These are phyloP conservation scores for Ophiostoma sp. DNA, from an alignment of 2,329 filamentous ascomycete genomes.

Conservation along the genomic window DNA sequence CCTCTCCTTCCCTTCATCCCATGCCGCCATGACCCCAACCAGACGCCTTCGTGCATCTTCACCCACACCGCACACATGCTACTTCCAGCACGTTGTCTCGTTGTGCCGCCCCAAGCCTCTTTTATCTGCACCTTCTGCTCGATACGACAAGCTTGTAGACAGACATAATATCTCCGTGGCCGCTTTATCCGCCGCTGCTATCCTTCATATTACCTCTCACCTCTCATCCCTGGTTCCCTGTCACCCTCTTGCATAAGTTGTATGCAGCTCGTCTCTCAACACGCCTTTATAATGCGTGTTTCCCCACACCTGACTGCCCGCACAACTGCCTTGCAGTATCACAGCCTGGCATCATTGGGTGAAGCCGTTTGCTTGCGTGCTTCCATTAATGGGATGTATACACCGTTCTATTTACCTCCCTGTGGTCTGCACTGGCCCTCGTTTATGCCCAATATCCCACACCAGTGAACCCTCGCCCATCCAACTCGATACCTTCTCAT, in stretches of 20 bases:
- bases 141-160: neutral
- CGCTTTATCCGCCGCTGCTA: neutral
- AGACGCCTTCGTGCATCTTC: neutral
- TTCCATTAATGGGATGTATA: neutral
- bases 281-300: neutral
- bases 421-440: neutral
- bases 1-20: too few species aligned
- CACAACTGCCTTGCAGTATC: constrained; percentile 1
- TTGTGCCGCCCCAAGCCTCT: neutral
- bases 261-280: neutral
- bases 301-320: neutral
- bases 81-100: neutral
- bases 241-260: neutral
- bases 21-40: too few species aligned
- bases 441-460: neutral
- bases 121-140: neutral
- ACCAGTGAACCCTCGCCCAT: neutral
- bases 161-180: neutral
- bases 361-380: neutral
- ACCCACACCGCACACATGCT: neutral
- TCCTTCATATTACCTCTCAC: neutral
- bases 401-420: too few species aligned
- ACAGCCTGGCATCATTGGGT: neutral
- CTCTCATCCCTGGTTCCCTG: neutral
- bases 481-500: too few species aligned